Conservation (phyloP, 331 rosid species). For the Prunus yedoensis region DNA sequence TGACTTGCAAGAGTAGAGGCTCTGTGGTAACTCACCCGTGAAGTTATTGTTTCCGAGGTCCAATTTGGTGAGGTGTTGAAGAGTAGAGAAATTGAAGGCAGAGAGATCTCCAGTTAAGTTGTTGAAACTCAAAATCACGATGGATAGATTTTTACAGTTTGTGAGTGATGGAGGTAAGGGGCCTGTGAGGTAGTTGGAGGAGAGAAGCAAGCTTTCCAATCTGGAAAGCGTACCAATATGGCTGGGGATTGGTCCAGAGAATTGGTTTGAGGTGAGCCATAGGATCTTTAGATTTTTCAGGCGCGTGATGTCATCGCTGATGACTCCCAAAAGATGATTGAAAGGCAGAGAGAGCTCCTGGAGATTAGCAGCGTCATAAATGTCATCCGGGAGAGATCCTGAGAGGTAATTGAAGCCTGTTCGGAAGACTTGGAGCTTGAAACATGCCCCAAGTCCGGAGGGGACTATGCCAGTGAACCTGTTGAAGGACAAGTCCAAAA, state of each 20-base stretch:
- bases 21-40: no score
- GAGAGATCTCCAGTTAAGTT: slow-evolving; percentile 56
- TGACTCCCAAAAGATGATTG: slow-evolving; percentile 55
- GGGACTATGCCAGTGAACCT: slow-evolving; percentile 41
- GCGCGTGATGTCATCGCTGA: slow-evolving; percentile 39
- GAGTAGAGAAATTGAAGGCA: slow-evolving; percentile 57
- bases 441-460: slow-evolving; percentile 61
- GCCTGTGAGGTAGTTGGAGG: slow-evolving; percentile 67
- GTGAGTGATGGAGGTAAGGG: slow-evolving; percentile 55
- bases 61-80: slow-evolving; percentile 48
- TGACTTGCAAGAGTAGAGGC: no score
- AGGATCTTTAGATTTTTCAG: slow-evolving; percentile 60
- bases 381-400: slow-evolving; percentile 60
- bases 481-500: slow-evolving; percentile 69
- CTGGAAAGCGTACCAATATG: slow-evolving; percentile 63
- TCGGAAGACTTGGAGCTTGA: slow-evolving; percentile 53
- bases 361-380: slow-evolving; percentile 47
- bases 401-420: slow-evolving; percentile 67
- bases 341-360: slow-evolving; percentile 54
- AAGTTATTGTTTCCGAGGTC: slow-evolving; percentile 26
- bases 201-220: slow-evolving; percentile 58
- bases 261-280: slow-evolving; percentile 64
- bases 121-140: slow-evolving; percentile 75
- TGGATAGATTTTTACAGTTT: slow-evolving; percentile 62
- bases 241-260: slow-evolving; percentile 22